Evolutionary conservation across 2,329 filamentous ascomycete species (phyloP).

Genomic region (Lizonia empirigonia): DNA sequence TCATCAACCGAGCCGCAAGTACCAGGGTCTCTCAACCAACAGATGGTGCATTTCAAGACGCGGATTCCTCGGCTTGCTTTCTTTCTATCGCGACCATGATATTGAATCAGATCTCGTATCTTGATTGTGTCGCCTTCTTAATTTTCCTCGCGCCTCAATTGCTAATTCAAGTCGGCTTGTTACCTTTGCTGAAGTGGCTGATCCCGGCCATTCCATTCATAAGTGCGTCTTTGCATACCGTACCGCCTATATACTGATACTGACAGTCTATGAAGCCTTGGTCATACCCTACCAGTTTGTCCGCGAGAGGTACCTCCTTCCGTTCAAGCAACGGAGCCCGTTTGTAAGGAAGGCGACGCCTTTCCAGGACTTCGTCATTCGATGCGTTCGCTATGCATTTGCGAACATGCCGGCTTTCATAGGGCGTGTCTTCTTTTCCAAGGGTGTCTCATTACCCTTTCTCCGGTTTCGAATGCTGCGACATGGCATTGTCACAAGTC

Average conservation of each 20-base stretch:
- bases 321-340: slow-evolving; percentile 55
- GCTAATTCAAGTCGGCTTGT: slow-evolving; percentile 68
- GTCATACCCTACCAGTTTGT: slow-evolving; percentile 65
- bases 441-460: slow-evolving; percentile 74
- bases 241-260: slow-evolving; percentile 30
- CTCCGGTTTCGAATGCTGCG: slow-evolving; percentile 75
- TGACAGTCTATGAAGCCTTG: slow-evolving; percentile 55
- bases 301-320: slow-evolving; percentile 61
- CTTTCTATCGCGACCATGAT: slow-evolving; percentile 61
- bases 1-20: slow-evolving; percentile 18
- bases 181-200: slow-evolving; percentile 63
- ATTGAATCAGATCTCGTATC: slow-evolving; percentile 72
- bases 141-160: slow-evolving; percentile 74
- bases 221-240: slow-evolving; percentile 53
- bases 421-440: slow-evolving; percentile 78
- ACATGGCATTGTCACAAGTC: slow-evolving; percentile 68
- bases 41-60: not conserved
- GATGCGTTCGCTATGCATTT: slow-evolving; percentile 80
- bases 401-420: slow-evolving; percentile 70
- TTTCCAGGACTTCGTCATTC: slow-evolving; percentile 78
- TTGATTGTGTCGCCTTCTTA: slow-evolving; percentile 77
- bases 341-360: slow-evolving; percentile 73
- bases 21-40: slow-evolving; percentile 2
- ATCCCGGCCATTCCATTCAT: slow-evolving; percentile 72
- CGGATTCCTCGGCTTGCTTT: not conserved